These are phyloP conservation scores for Didymosphaeria variabile DNA, from an alignment of 2,329 filamentous ascomycete genomes.

Conservation along the genomic window DNA sequence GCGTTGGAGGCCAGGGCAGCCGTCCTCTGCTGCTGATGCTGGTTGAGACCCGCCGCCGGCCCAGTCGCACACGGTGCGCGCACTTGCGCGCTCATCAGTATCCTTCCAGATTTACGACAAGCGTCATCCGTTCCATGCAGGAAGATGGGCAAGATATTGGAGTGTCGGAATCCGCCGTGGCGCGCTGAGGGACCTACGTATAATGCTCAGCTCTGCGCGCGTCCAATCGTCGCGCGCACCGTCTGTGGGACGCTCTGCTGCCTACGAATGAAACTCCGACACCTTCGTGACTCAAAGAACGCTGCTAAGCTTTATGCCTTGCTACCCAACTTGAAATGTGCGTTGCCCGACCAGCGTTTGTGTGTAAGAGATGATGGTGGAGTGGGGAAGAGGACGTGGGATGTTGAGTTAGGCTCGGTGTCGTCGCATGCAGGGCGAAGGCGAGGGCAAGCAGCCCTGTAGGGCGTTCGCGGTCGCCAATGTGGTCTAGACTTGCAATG, in stretches of 20 bases:
- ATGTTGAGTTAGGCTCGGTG: slow-evolving; percentile 10
- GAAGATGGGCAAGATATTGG: neutral
- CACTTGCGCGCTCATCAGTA: neutral
- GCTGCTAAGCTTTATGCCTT: slow-evolving; percentile 14
- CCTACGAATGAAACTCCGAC: neutral
- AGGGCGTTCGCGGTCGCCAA: slow-evolving; percentile 7
- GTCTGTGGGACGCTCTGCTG: neutral
- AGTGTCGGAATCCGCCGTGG: slow-evolving; percentile 11
- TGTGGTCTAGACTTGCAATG: neutral
- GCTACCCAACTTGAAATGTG: slow-evolving; percentile 1
- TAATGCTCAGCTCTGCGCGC: slow-evolving; percentile 6
- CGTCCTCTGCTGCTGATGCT: slow-evolving; percentile 1
- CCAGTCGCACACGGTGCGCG: slow-evolving; percentile 2
- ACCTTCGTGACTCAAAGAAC: neutral
- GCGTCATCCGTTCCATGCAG: neutral
- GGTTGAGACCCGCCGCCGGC: neutral
- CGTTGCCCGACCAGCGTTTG: neutral
- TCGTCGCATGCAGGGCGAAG: slow-evolving; percentile 5
- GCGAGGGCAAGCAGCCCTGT: neutral
- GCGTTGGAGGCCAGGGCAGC: slow-evolving; percentile 9
- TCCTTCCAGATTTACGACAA: neutral
- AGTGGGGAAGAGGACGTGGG: slow-evolving; percentile 2
- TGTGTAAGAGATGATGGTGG: neutral
- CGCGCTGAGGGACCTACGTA: slow-evolving; percentile 7
- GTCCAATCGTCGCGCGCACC: slow-evolving; percentile 10